phyloP scores from a whole-genome alignment of 192 early-diverging fungal genomes.

The Coemansia sp. region DNA sequence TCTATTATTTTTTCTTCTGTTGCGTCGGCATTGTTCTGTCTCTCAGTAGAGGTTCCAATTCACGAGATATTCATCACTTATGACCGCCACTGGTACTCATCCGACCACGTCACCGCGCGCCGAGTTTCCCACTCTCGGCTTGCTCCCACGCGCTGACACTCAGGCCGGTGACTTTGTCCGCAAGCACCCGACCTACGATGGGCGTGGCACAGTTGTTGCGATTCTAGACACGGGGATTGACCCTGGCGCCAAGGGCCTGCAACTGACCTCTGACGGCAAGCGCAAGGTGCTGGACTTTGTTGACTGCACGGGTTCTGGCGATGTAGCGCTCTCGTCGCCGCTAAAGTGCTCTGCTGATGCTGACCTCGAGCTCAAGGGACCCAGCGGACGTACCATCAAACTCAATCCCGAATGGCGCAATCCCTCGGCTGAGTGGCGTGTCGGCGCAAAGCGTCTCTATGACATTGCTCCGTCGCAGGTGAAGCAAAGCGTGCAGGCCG shows the following conservation, averaged over 20 bases:
- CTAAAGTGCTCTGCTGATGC: slow-evolving; percentile 54
- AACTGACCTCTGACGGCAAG: slow-evolving; percentile 84
- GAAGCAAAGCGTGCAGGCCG: slow-evolving; percentile 55
- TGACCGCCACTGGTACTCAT: slow-evolving; percentile 1
- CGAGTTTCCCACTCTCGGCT: slow-evolving; percentile 65
- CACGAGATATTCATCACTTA: slow-evolving; percentile 9
- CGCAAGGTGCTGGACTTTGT: slow-evolving; percentile 92
- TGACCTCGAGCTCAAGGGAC: slow-evolving; percentile 62
- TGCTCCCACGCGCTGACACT: slow-evolving; percentile 78
- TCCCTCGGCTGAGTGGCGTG: slow-evolving; percentile 80
- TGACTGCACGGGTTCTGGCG: slow-evolving; percentile 92
- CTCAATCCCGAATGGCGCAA: slow-evolving; percentile 76
- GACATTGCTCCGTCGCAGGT: slow-evolving; percentile 73
- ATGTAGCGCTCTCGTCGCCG: slow-evolving; percentile 64
- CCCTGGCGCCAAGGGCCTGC: slow-evolving; percentile 87
- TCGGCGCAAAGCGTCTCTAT: slow-evolving; percentile 80
- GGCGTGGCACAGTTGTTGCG: slow-evolving; percentile 86
- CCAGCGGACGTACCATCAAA: slow-evolving; percentile 76
- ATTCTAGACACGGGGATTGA: slow-evolving; percentile 96
- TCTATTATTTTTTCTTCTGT: slow-evolving; percentile 4
- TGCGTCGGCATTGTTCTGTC: not conserved
- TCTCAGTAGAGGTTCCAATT: slow-evolving; percentile 2
- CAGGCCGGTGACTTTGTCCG: slow-evolving; percentile 81
- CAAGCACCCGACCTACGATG: slow-evolving; percentile 84
- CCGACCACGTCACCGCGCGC: slow-evolving; percentile 62